These are phyloP conservation scores for Myxozyma vanderwaltii DNA, from an alignment of 805 yeast species.

Conservation along the genomic window DNA sequence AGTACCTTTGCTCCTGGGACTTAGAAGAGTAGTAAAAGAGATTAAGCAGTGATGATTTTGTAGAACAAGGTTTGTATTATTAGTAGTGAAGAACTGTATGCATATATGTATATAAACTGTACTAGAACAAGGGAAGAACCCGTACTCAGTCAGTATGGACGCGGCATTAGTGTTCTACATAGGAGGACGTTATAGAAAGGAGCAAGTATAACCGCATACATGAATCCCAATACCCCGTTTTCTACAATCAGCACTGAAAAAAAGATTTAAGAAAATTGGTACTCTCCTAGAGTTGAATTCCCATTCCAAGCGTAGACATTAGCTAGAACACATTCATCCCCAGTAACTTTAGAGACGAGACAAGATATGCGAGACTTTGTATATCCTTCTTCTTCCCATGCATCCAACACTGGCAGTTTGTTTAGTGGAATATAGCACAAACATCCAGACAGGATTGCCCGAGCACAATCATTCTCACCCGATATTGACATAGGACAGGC, in stretches of 20 bases:
- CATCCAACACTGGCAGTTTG: slow-evolving; percentile 8
- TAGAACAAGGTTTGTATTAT: neutral
- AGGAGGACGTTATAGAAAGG: neutral
- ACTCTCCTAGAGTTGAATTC: slow-evolving; percentile 26
- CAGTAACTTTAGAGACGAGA: neutral
- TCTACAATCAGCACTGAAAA: too few species aligned
- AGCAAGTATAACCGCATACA: neutral
- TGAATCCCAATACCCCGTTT: neutral
- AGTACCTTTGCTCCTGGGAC: slow-evolving; percentile 54
- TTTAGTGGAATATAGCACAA: slow-evolving; percentile 1
- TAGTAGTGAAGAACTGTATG: neutral
- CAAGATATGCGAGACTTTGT: slow-evolving; percentile 15
- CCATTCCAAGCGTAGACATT: slow-evolving; percentile 27
- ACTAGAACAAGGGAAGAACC: neutral
- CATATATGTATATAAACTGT: too few species aligned
- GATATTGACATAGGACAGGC: slow-evolving; percentile 2
- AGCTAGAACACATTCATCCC: neutral
- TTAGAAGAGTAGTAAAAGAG: slow-evolving; percentile 38
- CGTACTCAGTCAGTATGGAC: neutral
- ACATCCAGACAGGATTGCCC: slow-evolving; percentile 2
- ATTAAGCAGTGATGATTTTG: neutral
- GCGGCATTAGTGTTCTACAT: neutral
- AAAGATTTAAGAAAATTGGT: slow-evolving; percentile 7
- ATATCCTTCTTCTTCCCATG: slow-evolving; percentile 26
- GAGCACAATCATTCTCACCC: neutral